Evolutionary conservation across 257 asterid genomes (phyloP).

Genomic region (Parsonsia alboflavescens): DNA sequence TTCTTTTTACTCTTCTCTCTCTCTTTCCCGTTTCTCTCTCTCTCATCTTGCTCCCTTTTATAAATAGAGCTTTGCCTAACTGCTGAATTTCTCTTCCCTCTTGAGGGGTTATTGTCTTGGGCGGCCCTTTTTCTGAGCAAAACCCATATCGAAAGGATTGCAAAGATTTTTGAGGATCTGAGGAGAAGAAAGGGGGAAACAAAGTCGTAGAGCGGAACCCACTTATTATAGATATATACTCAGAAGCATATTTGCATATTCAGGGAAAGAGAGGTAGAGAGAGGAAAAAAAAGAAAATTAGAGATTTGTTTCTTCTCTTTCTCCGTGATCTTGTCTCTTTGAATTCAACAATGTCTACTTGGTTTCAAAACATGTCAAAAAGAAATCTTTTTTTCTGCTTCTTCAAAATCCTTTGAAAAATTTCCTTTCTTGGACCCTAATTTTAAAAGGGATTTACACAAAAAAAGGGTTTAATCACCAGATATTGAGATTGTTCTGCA

Average conservation of each 20-base stretch:
- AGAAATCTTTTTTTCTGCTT: slow-evolving; percentile 11
- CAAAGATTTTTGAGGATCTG: slow-evolving; percentile 33
- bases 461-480: not conserved
- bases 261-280: slow-evolving; percentile 40
- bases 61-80: slow-evolving; percentile 30
- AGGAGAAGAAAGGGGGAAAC: slow-evolving; percentile 20
- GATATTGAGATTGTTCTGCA: slow-evolving; percentile 7
- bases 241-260: slow-evolving; percentile 13
- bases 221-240: slow-evolving; percentile 16
- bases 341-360: slow-evolving; percentile 28
- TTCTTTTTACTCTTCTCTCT: slow-evolving; percentile 7
- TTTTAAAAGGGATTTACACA: not conserved
- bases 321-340: slow-evolving; percentile 32
- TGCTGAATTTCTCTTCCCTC: slow-evolving; percentile 20
- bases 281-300: slow-evolving; percentile 26
- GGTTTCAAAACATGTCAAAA: slow-evolving; percentile 18
- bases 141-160: slow-evolving; percentile 28
- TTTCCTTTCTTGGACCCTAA: not conserved
- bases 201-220: slow-evolving; percentile 13
- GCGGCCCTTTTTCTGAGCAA: slow-evolving; percentile 30
- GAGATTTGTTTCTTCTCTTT: slow-evolving; percentile 29
- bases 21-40: not conserved
- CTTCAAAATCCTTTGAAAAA: slow-evolving; percentile 1
- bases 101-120: slow-evolving; percentile 37
- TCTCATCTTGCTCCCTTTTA: slow-evolving; percentile 20